Evolutionary conservation across 2,329 filamentous ascomycete genomes (phyloP).

Genomic region (Moelleriella libera): DNA sequence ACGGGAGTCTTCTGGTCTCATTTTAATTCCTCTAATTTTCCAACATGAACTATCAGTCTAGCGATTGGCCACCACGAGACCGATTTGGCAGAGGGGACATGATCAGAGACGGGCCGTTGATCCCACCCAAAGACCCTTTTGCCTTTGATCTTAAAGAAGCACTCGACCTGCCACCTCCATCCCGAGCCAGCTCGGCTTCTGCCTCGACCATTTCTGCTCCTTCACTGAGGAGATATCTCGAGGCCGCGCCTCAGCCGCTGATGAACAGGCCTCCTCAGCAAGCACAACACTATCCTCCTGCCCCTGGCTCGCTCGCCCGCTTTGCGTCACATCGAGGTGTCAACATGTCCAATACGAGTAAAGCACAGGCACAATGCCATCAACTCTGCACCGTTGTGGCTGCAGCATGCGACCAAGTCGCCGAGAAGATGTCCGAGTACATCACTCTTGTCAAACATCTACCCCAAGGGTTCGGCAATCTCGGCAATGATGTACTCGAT

Average conservation of each 20-base stretch:
- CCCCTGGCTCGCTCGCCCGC: not conserved
- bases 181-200: conserved; percentile 3
- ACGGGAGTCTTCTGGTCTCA: not conserved
- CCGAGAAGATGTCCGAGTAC: conserved; percentile 51
- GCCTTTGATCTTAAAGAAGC: conserved; percentile 6
- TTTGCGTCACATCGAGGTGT: conserved; percentile 1
- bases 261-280: not conserved
- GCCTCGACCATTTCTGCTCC: conserved; percentile 2
- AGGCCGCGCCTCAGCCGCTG: conserved; percentile 1
- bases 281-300: not conserved
- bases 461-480: conserved; percentile 39
- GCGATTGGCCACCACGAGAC: conserved; percentile 1
- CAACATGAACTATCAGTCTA: conserved; percentile 3
- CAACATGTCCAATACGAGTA: conserved; percentile 7
- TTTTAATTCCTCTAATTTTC: not conserved
- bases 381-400: conserved; percentile 43
- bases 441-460: conserved; percentile 40
- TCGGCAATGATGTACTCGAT: conserved; percentile 54
- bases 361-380: conserved; percentile 17
- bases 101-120: not conserved
- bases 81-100: not conserved
- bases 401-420: conserved; percentile 46
- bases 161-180: conserved; percentile 2
- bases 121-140: conserved; percentile 1
- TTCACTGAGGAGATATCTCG: conserved; percentile 1